A percentile compares a stretch with the other conserved stretches of the same genome.
Conservation (phyloP, 1,284 basidiomycete genomes). For the Sanghuangporus baumii region DNA sequence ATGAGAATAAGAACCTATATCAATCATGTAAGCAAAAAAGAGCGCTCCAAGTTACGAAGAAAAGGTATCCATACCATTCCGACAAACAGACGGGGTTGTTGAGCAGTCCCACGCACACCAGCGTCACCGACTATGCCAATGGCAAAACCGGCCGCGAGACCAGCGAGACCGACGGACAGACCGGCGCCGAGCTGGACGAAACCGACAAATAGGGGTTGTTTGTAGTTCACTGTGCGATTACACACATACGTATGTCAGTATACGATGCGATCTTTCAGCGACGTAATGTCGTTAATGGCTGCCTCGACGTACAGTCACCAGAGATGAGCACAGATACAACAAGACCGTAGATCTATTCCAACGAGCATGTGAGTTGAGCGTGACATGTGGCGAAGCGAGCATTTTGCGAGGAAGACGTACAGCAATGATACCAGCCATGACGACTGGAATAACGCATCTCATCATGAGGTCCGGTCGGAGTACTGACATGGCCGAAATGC, state of each 20-base stretch:
- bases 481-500: constrained; percentile 98
- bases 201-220: constrained; percentile 77
- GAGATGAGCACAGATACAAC: constrained; percentile 75
- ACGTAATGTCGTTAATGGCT: constrained; percentile 14
- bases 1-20: constrained; percentile 88
- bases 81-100: constrained; percentile 19
- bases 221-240: constrained; percentile 20
- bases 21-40: constrained; percentile 64
- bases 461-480: constrained; percentile 93
- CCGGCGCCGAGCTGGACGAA: constrained; percentile 96
- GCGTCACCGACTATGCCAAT: constrained; percentile 96
- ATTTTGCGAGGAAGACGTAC: constrained; percentile 25
- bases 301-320: constrained; percentile 45
- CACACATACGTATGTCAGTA: too few species aligned
- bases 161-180: constrained; percentile 86
- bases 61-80: constrained; percentile 25
- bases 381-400: not conserved
- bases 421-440: constrained; percentile 82
- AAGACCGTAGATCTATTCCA: constrained; percentile 53
- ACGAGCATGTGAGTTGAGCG: not conserved
- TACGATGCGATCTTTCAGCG: too few species aligned
- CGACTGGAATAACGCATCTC: constrained; percentile 92
- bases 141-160: constrained; percentile 96
- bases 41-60: constrained; percentile 32
- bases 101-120: constrained; percentile 19